Evolutionary conservation across 768 basidiomycete genomes (phyloP), one percentile per base, ranked within the genome.

Genomic region (Nidula microcarpa): DNA sequence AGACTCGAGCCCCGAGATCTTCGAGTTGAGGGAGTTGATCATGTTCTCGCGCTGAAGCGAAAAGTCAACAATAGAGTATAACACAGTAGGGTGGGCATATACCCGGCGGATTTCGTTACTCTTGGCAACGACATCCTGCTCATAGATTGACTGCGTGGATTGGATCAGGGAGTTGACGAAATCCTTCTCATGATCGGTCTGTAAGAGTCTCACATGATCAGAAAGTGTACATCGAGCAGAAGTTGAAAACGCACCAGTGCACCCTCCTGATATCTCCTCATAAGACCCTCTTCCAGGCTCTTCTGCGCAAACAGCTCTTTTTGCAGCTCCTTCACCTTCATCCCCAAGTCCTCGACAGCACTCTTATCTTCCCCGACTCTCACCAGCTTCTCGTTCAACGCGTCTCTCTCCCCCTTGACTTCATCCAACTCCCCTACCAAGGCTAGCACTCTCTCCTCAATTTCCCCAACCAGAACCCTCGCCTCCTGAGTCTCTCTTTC

Each of bases 21-120:
- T 74, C 43, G 65, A 66, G 53, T 78, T 74, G 17, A 79, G 66
- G 49, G 73, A 66, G 51, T 66, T 68, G 35, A 78, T 75, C 52
- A 71, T 60, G 51, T 72, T 76, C 47, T 83, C 80, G 53, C 79
- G 75, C 82, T 84, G 55, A 4, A 51, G 44, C 8, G 50, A 39
- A 49, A 39, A 37, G 33, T 57, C 30, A 59, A 48, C 16, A 43
- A 30, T 30, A 30, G 23, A 30, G 3, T 4, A 46, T 53, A 50
- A 51, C 50, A 43, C 50, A 36, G 57, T 44, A 34, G 46, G 11
- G 49, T 39, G 49, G 14, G 32, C 23, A 65, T 71, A 43, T 55
- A 83, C 83, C 55, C 76, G 71, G 54, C 76, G 77, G 32, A 86
- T 71, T 51, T 85, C 82, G 57, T 85, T 82, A 49, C 71, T 71